A percentile compares a stretch with the other conserved stretches of the same genome.
Evolutionary conservation across 176 grass and related monocot species (phyloP).

Genomic region (Triticum monococcum): DNA sequence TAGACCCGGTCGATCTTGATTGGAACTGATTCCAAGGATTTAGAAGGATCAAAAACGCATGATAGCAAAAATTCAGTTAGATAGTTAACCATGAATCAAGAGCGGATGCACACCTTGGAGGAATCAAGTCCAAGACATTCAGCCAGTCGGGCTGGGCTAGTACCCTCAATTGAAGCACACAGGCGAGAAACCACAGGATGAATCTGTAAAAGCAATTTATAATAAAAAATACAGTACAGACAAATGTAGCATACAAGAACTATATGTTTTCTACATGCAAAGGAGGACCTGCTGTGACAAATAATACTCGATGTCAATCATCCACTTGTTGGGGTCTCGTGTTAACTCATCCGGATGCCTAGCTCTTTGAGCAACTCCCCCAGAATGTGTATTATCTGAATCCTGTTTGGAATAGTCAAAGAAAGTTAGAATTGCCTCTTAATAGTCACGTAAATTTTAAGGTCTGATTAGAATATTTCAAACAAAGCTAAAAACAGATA

Average conservation of each 20-base stretch:
- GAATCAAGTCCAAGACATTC: conserved; percentile 99
- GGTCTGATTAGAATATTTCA: conserved; percentile 24
- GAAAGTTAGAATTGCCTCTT: background rate
- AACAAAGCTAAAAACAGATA: conserved; percentile 9
- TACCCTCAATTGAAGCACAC: conserved; percentile 97
- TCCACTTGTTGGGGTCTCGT: conserved; percentile 63
- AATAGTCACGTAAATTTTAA: conserved; percentile 12
- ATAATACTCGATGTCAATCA: conserved; percentile 97
- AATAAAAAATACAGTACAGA: conserved; percentile 17
- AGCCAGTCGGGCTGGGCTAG: conserved; percentile 87
- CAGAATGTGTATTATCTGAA: conserved; percentile 53
- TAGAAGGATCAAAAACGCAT: conserved; percentile 31
- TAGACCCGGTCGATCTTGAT: conserved; percentile 53
- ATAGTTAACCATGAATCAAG: conserved; percentile 1
- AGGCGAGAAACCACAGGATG: conserved; percentile 96
- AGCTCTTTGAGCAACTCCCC: conserved; percentile 89
- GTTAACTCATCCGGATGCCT: conserved; percentile 94
- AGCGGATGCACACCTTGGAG: conserved; percentile 58
- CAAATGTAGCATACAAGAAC: background rate
- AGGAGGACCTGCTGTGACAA: conserved; percentile 81
- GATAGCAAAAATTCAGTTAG: background rate
- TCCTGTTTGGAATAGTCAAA: conserved; percentile 43
- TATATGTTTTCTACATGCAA: conserved; percentile 18
- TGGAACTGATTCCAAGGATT: conserved; percentile 60
- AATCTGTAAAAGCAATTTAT: conserved; percentile 64